Evolutionary conservation across 148 eudicot genomes (phyloP).

Genomic region (Euryodendron excelsum): DNA sequence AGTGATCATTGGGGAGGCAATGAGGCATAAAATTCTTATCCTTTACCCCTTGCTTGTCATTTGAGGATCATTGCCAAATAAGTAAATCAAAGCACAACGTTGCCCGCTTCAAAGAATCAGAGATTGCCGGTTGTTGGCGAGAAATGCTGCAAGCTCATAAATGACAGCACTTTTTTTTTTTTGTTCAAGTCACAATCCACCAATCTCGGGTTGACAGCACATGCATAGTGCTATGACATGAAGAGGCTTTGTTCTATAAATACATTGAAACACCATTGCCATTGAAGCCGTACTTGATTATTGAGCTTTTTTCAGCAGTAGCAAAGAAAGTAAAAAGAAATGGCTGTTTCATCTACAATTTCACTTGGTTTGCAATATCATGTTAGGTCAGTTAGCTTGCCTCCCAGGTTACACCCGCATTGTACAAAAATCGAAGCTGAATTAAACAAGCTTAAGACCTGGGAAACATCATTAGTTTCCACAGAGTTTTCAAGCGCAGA

Average conservation of each 20-base stretch:
- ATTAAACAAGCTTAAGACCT: constrained; percentile 42
- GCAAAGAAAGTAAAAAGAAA: not conserved
- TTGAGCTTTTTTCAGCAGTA: not conserved
- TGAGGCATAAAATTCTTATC: too few species aligned
- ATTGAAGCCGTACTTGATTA: not conserved
- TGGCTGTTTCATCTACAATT: constrained; percentile 13
- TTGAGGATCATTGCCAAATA: too few species aligned
- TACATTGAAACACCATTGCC: not conserved
- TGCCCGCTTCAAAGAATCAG: too few species aligned
- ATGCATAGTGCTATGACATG: not conserved
- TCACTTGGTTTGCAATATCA: constrained; percentile 18
- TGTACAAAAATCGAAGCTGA: constrained; percentile 36
- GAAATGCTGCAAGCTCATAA: too few species aligned
- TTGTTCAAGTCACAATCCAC: too few species aligned
- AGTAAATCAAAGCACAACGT: too few species aligned
- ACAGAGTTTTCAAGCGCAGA: constrained; percentile 23
- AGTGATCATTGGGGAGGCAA: too few species aligned
- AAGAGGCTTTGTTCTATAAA: constrained; percentile 5
- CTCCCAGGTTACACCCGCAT: constrained; percentile 34
- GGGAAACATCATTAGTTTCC: constrained; percentile 17
- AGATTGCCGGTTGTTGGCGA: too few species aligned
- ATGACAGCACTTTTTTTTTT: too few species aligned
- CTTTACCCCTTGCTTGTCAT: too few species aligned
- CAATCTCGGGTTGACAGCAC: constrained; percentile 17
- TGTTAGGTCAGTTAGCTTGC: constrained; percentile 44